Base-by-base conservation (phyloP, 2,329 filamentous ascomycete species). In the Cladobotryum protrusum region DNA sequence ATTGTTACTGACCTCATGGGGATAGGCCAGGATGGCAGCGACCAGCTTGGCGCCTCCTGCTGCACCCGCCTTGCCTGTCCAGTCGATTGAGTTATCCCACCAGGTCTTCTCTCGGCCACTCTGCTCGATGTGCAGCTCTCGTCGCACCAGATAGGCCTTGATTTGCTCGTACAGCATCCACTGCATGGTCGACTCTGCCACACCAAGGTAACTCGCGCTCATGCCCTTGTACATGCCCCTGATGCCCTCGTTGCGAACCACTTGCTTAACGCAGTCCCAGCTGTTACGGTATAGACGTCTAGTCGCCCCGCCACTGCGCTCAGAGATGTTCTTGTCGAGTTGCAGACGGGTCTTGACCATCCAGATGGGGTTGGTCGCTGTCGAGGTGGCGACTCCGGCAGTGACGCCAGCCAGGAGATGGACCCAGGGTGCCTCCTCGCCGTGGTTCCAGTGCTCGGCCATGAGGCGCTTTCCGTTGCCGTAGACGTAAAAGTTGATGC, bases 291-390 rank as follows among this genome's bases (percentile, higher is more conserved):
- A 96, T 62, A 83, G 83, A 47, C 91, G 77, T 46, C 74, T 73
- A 48, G 72, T 70, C 20, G 71, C 65, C 36, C 74, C 76, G 20
- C 72, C 79, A 52, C 77, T 73, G 55, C 78, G 72, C 59, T 81
- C 79, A 14, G 85, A 86, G 47, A 83, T 80, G 63, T 87, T 88
- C 73, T 91, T 95, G 72, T 97, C 91, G 33, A 97, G 79, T 70
- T 97, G 91, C 59, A 97, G 67, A 32, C 91, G 78, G 37, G 91
- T 97, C 77, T 97, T 97, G 63, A 97, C 83, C 55, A 97, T 79
- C 91, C 91, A 97, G 62, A 97, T 96, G 1, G 91, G 91, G 68
- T 96, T 96, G 35, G 91, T 97, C 18, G 86, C 88, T 1, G 92
- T 96, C 43, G 88, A 88, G 0, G 92, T 96, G 6, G 85, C 84